Conservation (phyloP, 176 grass and related monocot species). For the Bolboschoenus planiculmis region DNA sequence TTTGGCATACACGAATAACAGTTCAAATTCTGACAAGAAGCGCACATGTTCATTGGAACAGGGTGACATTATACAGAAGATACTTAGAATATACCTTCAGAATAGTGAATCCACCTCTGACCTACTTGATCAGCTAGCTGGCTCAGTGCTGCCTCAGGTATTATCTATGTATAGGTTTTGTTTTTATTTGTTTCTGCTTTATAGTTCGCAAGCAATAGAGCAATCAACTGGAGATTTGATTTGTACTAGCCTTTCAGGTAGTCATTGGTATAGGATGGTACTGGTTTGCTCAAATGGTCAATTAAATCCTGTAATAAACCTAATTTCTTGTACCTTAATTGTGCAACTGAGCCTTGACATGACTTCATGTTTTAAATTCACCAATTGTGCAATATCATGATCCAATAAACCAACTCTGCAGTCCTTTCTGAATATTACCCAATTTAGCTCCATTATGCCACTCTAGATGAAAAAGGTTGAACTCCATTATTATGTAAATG, state of each 20-base stretch:
- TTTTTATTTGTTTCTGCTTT: not conserved
- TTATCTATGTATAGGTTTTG: slow-evolving; percentile 12
- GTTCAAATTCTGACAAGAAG: slow-evolving; percentile 15
- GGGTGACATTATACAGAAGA: slow-evolving; percentile 68
- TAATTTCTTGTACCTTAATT: not conserved
- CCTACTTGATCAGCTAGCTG: slow-evolving; percentile 50
- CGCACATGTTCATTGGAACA: slow-evolving; percentile 26
- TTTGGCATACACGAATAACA: not conserved
- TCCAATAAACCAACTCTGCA: not conserved
- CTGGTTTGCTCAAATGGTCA: not conserved
- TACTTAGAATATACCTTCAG: slow-evolving; percentile 74
- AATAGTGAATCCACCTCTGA: slow-evolving; percentile 66
- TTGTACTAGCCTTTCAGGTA: not conserved
- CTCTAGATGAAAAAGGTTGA: too few relatives aligned
- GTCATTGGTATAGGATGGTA: not conserved
- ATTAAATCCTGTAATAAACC: not conserved
- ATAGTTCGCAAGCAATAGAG: not conserved
- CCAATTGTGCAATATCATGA: too few relatives aligned
- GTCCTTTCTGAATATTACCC: not conserved
- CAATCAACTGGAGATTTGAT: not conserved
- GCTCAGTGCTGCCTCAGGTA: slow-evolving; percentile 35
- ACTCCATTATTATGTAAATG: not conserved
- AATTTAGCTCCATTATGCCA: slow-evolving; percentile 5
- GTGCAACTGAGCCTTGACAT: not conserved
- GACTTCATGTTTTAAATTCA: not conserved